Evolutionary conservation across 139 green algal genomes (phyloP).

Genomic region (Diplosphaera chodatii): DNA sequence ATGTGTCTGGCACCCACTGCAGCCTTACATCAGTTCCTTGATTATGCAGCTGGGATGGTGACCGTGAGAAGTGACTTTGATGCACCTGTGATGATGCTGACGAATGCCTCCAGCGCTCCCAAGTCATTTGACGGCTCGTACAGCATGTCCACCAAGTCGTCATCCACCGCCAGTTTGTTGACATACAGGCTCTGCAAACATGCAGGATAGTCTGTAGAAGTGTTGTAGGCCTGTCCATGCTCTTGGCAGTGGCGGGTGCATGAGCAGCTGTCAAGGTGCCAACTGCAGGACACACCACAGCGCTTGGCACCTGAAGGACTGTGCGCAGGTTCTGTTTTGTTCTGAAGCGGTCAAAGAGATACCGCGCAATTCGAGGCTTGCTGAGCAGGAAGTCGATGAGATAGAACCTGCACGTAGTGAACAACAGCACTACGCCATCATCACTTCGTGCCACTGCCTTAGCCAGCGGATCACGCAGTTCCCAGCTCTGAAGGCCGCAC

Average conservation of each 20-base stretch:
- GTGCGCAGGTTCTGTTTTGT: constrained; percentile 51
- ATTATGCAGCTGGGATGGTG: too few relatives aligned
- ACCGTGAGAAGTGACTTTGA: too few relatives aligned
- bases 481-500: too few relatives aligned
- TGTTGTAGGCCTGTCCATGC: neutral
- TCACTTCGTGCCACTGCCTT: too few relatives aligned
- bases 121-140: constrained; percentile 43
- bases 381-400: constrained; percentile 86
- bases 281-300: neutral
- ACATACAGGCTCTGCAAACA: constrained; percentile 62
- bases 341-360: constrained; percentile 65
- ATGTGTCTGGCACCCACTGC: too few relatives aligned
- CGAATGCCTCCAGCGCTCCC: constrained; percentile 80
- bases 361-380: constrained; percentile 45
- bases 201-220: neutral
- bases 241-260: neutral
- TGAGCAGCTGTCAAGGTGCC: too few relatives aligned
- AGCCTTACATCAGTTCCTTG: too few relatives aligned
- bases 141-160: constrained; percentile 79
- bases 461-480: too few relatives aligned
- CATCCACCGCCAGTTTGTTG: constrained; percentile 68
- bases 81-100: constrained; percentile 77
- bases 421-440: too few relatives aligned
- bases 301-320: constrained; percentile 33
- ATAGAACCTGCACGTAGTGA: too few relatives aligned